Base-by-base conservation (phyloP, 805 yeast genomes). In the Saturnispora diversa region DNA sequence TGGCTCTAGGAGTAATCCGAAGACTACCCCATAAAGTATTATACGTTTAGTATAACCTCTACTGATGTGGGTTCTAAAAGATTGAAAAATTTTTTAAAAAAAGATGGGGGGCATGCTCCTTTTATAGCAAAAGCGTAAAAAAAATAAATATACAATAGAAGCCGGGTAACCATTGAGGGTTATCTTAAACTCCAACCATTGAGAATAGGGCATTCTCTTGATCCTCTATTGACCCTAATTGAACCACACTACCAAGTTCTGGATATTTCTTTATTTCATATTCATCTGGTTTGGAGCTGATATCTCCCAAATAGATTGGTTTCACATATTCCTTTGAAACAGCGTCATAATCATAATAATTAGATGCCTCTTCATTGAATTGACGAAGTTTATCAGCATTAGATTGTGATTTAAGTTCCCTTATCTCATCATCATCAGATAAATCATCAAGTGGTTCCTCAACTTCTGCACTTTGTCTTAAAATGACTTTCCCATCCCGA, bases 21-120 rank as follows among this genome's bases (percentile, higher is more conserved):
- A 28, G 41, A 29, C 35, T 39, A 36, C 44, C 38, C 46, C 43
- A 27, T 32, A 45, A 47, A 49, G 42, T 39, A 77, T 70, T 58
- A 67, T 68, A 70, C 74, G 67, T 71, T 73, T 77, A 77, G 84
- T 75, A 77, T 76, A 77, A 76, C 84, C 84, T 75, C 84, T 77
- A 77, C 84, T 75, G 81, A 77, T 77, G 84, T 72, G 50, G 51
- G 44, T 55, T 54, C 54, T 55, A 51, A 47, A 62, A 51, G 53
- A 56, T 59, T 43, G 44, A 42, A 47, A 39, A 22, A 35, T 21
- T 1, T n/a, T 21, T 10, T 16, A 22, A 11, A 19, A n/a, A 17
- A 25, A 25, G 32, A 6, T 10, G 37, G 38, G 25, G 23, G 36
- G 5, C 20, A 11, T 8, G 9, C 25, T 21, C 41, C 34, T 46